These are phyloP conservation scores for Gossypium gossypioides DNA, from an alignment of 441 rosid genomes.

Conservation along the genomic window DNA sequence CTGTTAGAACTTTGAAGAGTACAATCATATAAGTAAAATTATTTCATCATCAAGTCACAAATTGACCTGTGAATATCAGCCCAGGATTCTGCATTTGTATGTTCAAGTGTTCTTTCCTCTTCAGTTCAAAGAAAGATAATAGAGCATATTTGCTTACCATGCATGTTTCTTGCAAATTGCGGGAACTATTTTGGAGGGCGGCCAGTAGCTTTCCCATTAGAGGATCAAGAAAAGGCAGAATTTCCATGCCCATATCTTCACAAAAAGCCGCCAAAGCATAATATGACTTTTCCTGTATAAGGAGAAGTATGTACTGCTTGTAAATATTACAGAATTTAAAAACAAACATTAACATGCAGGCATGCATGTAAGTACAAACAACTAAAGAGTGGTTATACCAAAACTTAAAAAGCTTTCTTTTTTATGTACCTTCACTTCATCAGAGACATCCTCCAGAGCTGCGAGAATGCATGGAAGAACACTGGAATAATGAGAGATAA, in stretches of 20 bases:
- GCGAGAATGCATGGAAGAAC: slow-evolving; percentile 87
- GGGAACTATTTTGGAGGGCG: slow-evolving; percentile 76
- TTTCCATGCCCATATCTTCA: slow-evolving; percentile 97
- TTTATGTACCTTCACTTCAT: slow-evolving; percentile 81
- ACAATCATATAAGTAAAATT: neutral
- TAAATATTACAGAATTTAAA: neutral
- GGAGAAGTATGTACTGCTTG: slow-evolving; percentile 5
- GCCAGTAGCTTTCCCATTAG: slow-evolving; percentile 81
- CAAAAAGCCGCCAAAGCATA: slow-evolving; percentile 98
- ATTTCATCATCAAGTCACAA: neutral
- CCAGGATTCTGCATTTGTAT: neutral
- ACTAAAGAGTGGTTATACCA: neutral
- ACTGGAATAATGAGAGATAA: slow-evolving; percentile 61
- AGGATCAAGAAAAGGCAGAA: slow-evolving; percentile 82
- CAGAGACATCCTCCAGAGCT: slow-evolving; percentile 89
- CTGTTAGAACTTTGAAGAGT: neutral
- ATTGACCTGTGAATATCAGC: slow-evolving; percentile 2
- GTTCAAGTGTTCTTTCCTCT: neutral
- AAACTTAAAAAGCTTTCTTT: neutral
- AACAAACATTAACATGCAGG: neutral
- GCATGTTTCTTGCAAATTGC: slow-evolving; percentile 96
- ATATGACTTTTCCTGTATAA: slow-evolving; percentile 80
- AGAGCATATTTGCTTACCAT: slow-evolving; percentile 49
- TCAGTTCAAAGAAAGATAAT: neutral
- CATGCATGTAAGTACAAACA: neutral